Evolutionary conservation across 306 rosid genomes (phyloP), one percentile per base, ranked within the genome.

Genomic region (Canavalia ensiformis): DNA sequence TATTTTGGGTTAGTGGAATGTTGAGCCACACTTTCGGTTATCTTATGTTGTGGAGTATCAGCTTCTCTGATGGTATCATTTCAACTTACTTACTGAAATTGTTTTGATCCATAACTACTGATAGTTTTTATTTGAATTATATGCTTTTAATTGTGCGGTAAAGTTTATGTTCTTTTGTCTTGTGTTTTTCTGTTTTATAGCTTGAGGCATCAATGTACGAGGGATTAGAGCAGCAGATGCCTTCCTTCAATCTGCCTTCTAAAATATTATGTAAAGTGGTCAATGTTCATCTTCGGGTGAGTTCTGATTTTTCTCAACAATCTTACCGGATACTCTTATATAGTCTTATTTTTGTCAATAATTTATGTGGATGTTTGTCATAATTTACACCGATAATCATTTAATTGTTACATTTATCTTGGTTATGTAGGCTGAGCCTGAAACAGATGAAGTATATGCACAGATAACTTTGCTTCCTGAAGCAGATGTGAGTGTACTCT

Each of bases 181-280:
- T 44, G 35, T 41, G 49, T 28, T 68, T 29, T 68, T 68, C 39
- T 28, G 25, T 67, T 67, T 68, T 45, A 41, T 68, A 68, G 73
- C 73, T 68, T 25, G 55, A 44, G 73, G 73, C 73, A 9, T 68
- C 73, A 8, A 68, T 68, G 55, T 28, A 68, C 10, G 73, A 68
- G 73, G 73, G 73, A 68, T 45, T 68, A 46, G 73, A 68, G 73
- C 73, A 44, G 55, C 73, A 68, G 73, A 45, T 68, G 73, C 73
- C 73, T 68, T 68, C 55, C 73, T 68, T 68, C 55, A 68, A 68
- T 25, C 55, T 68, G 39, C 73, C 73, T 45, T 68, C 55, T 44
- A 68, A 68, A 68, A 68, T 68, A 68, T 45, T 68, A 44, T 68
- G 73, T 45, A 68, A 68, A 68, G 73, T 68, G 73, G 55, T 45